These are phyloP conservation scores for Tetrastigma voinierianum DNA, from an alignment of 164 flowering plant genomes.

Conservation along the genomic window DNA sequence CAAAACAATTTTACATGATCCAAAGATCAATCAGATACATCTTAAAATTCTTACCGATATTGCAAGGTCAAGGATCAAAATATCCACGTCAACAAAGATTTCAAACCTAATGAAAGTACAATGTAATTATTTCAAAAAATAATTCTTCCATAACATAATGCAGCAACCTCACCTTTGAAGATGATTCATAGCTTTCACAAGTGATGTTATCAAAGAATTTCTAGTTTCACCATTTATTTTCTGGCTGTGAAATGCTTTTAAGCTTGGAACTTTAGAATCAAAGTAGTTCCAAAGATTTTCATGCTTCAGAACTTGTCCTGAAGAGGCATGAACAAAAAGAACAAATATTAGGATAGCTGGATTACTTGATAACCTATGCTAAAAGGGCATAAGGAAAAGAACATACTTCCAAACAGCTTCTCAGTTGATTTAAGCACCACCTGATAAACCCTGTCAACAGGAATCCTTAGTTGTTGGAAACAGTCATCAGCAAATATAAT, in stretches of 20 bases:
- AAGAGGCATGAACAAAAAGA: not conserved
- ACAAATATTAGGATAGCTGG: not conserved
- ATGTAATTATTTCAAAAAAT: not conserved
- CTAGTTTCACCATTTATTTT: slow-evolving; percentile 56
- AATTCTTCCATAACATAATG: not conserved
- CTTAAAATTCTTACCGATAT: too few species aligned
- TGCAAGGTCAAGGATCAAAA: too few species aligned
- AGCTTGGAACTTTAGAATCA: slow-evolving; percentile 69
- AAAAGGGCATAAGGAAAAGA: slow-evolving; percentile 1
- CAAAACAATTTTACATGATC: too few species aligned
- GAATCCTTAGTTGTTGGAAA: slow-evolving; percentile 53
- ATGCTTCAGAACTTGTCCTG: slow-evolving; percentile 80
- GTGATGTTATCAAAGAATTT: slow-evolving; percentile 41
- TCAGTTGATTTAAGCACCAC: slow-evolving; percentile 73
- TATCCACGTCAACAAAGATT: too few species aligned
- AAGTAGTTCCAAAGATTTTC: slow-evolving; percentile 61
- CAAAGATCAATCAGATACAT: too few species aligned
- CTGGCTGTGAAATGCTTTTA: slow-evolving; percentile 44
- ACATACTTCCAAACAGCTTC: slow-evolving; percentile 93
- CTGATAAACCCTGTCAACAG: slow-evolving; percentile 46
- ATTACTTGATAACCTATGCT: not conserved
- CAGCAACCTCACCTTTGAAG: slow-evolving; percentile 60
- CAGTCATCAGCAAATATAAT: slow-evolving; percentile 84
- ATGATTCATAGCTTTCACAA: slow-evolving; percentile 57
- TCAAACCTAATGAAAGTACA: too few species aligned